Evolutionary conservation across 1,139 yeast genomes (phyloP).

Genomic region (Kluyveromyces sp.): DNA sequence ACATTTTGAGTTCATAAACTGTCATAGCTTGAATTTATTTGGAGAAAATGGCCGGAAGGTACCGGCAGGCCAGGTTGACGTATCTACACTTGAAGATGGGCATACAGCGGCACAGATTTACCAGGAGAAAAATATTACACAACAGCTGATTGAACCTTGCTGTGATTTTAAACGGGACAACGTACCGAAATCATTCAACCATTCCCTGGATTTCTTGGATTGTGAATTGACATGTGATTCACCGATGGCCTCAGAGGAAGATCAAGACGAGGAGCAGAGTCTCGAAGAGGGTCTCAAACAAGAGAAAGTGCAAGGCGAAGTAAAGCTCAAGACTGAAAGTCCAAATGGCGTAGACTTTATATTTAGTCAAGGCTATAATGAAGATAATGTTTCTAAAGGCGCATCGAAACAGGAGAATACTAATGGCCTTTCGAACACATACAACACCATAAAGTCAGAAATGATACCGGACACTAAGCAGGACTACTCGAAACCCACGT

Average conservation of each 20-base stretch:
- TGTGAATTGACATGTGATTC: conserved; percentile 22
- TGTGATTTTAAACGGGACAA: conserved; percentile 30
- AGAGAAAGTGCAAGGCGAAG: no score
- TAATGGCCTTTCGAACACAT: not conserved
- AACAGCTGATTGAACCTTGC: conserved; percentile 34
- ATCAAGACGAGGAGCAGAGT: not conserved
- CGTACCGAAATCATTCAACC: conserved; percentile 1
- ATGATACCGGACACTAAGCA: no score
- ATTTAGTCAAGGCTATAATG: no score
- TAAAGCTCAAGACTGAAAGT: no score
- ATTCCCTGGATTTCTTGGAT: conserved; percentile 19
- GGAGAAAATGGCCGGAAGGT: not conserved
- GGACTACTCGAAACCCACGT: no score
- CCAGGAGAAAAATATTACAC: conserved; percentile 24
- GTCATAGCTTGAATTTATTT: conserved; percentile 23
- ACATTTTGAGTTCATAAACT: conserved; percentile 35
- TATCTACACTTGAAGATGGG: no score
- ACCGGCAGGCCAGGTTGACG: not conserved
- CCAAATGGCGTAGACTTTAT: no score
- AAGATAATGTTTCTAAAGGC: no score
- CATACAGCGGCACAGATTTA: no score
- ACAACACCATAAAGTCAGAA: no score
- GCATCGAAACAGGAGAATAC: no score
- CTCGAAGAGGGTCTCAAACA: not conserved
- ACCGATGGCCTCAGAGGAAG: conserved; percentile 2